Base-by-base conservation (phyloP, 176 grass and related monocot species). In the Oryza punctata region DNA sequence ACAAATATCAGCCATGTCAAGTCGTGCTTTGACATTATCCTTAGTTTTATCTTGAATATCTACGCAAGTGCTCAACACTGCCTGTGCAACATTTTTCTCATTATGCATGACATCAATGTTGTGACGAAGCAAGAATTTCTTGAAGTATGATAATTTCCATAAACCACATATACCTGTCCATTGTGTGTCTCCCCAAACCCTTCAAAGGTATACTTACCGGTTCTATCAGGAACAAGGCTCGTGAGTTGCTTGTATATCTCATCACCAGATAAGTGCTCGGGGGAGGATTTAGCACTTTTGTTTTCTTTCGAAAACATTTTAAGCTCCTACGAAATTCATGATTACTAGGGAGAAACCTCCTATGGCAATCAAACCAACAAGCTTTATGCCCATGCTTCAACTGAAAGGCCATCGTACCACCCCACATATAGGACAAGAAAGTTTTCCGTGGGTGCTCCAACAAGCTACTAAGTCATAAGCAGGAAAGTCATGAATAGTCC, bases 361-460 rank as follows among this genome's bases (percentile, higher is more conserved):
- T 77, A 49, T 77, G 74, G 1, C 73, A 76, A 76, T 76, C 74
- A 77, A 65, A 78, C 75, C 76, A 78, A 11, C 37, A 78, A 27
- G 59, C 46, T 43, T 78, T 78, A 1, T 23, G 14, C 13, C 76
- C 76, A 78, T 46, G 14, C 4, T 45, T 65, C 9, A 65, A 29
- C 2, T 10, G 3, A 66, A 67, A 79, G 19, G 40, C 12, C 0
- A 47, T 47, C 13, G 26, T 47, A 16, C 30, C 41, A 30, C 3
- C 19, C 25, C 40, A 66, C 60, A 78, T 21, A 66, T 78, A 12
- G 76, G 76, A 44, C 60, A 78, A 21, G 76, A 61, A 29, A 78
- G 25, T 18, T 46, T 78, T 12, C 61, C 40, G n/a, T 78, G 61
- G 28, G 76, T 66, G 40, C 76, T 78, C 76, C 59, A 78, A 24